These are phyloP conservation scores for Nicotiana benthamiana DNA, from an alignment of 257 asterid species.

Conservation along the genomic window DNA sequence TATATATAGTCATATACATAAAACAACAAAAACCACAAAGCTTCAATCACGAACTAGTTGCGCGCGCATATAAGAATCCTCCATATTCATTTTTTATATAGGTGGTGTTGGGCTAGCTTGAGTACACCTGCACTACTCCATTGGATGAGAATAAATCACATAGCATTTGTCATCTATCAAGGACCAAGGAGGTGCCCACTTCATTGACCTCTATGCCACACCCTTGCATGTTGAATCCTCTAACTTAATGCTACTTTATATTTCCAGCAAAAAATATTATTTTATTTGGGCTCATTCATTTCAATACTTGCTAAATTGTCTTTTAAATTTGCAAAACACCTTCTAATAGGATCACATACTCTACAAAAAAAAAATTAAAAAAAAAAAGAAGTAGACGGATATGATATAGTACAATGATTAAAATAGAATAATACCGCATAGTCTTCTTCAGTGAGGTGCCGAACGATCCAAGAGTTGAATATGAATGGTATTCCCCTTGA, in stretches of 20 bases:
- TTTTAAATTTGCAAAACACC: neutral
- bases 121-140: neutral
- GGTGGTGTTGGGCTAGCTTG: neutral
- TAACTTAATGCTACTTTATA: neutral
- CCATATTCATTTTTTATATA: neutral
- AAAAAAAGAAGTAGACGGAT: neutral
- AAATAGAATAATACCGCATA: conserved; percentile 55
- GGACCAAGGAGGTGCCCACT: neutral
- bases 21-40: neutral
- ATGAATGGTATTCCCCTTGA: conserved; percentile 93
- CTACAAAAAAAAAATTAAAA: neutral
- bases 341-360: neutral
- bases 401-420: neutral
- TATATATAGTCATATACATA: neutral
- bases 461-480: conserved; percentile 88
- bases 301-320: neutral
- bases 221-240: neutral
- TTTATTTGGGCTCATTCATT: neutral
- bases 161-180: no score
- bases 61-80: neutral
- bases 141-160: neutral
- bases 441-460: conserved; percentile 70
- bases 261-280: no score
- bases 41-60: neutral
- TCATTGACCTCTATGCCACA: neutral